phyloP scores from a whole-genome alignment of 306 rosid genomes.

The Cucumis hystrix region DNA sequence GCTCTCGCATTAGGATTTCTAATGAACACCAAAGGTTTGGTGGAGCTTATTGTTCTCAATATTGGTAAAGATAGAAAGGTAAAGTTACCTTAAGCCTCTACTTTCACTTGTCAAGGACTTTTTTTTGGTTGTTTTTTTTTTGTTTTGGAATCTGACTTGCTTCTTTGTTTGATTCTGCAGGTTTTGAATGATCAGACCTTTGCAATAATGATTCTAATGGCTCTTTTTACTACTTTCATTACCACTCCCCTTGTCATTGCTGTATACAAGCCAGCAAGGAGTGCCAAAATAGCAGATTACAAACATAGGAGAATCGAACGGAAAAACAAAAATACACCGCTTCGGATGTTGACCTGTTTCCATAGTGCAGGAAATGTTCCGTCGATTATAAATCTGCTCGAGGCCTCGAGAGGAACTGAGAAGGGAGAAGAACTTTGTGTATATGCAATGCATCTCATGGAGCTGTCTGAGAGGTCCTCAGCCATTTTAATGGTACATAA shows the following conservation, averaged over 20 bases:
- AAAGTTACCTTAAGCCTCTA: neutral
- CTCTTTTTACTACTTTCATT: constrained; percentile 68
- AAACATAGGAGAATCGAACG: constrained; percentile 50
- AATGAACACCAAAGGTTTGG: constrained; percentile 86
- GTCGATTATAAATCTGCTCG: constrained; percentile 56
- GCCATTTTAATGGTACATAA: constrained; percentile 69
- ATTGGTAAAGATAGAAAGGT: constrained; percentile 89
- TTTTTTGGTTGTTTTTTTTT: neutral
- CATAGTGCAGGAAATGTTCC: constrained; percentile 53
- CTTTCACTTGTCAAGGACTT: neutral
- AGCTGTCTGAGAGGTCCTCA: constrained; percentile 76
- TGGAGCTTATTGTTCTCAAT: constrained; percentile 84
- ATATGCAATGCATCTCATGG: constrained; percentile 77
- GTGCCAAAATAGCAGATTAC: constrained; percentile 26
- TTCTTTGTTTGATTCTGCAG: constrained; percentile 27
- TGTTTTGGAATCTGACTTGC: neutral
- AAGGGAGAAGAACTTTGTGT: constrained; percentile 47
- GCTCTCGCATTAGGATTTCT: constrained; percentile 66
- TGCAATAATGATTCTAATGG: constrained; percentile 89
- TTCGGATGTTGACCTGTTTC: constrained; percentile 62
- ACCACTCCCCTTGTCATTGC: constrained; percentile 65
- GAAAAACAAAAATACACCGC: constrained; percentile 33
- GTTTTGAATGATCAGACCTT: constrained; percentile 88
- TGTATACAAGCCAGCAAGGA: constrained; percentile 51
- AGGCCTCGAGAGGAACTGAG: constrained; percentile 62